Evolutionary conservation across 352 stramenopile genomes (phyloP).

Genomic region (Pilasporangium apinafurcum): DNA sequence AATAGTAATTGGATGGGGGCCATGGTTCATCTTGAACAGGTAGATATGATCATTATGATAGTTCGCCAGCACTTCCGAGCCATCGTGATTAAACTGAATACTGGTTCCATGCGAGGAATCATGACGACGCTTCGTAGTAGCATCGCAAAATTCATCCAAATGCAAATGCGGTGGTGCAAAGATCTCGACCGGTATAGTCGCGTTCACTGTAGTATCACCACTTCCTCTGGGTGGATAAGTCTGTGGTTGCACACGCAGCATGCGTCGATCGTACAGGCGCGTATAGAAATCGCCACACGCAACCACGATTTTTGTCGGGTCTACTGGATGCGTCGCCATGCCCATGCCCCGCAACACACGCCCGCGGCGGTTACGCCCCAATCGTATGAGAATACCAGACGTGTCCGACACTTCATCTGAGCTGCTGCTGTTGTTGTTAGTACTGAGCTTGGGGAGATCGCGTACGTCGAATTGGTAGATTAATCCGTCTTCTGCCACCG

Average conservation of each 20-base stretch:
- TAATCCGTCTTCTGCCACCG: slow-evolving; percentile 75
- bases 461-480: slow-evolving; percentile 83
- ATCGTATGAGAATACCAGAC: slow-evolving; percentile 56
- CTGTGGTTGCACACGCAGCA: slow-evolving; percentile 49
- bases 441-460: slow-evolving; percentile 36
- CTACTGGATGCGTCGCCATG: slow-evolving; percentile 62
- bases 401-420: slow-evolving; percentile 23
- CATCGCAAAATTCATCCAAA: slow-evolving; percentile 44
- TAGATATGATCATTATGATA: slow-evolving; percentile 88
- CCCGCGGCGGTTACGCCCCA: slow-evolving; percentile 47
- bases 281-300: slow-evolving; percentile 80
- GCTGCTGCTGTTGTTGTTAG: too few relatives aligned
- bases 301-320: slow-evolving; percentile 63
- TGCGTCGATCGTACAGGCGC: slow-evolving; percentile 70
- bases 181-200: slow-evolving; percentile 49
- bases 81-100: slow-evolving; percentile 73
- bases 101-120: slow-evolving; percentile 68
- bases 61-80: slow-evolving; percentile 61
- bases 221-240: slow-evolving; percentile 8
- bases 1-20: slow-evolving; percentile 5
- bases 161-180: slow-evolving; percentile 77
- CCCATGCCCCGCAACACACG: slow-evolving; percentile 54
- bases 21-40: slow-evolving; percentile 49
- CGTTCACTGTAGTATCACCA: slow-evolving; percentile 8
- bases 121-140: slow-evolving; percentile 26